Percentiles rank a stretch among this genome's conserved stretches.
These are phyloP conservation scores for Lentinula sp. DNA, from an alignment of 768 basidiomycete species.

Conservation along the genomic window DNA sequence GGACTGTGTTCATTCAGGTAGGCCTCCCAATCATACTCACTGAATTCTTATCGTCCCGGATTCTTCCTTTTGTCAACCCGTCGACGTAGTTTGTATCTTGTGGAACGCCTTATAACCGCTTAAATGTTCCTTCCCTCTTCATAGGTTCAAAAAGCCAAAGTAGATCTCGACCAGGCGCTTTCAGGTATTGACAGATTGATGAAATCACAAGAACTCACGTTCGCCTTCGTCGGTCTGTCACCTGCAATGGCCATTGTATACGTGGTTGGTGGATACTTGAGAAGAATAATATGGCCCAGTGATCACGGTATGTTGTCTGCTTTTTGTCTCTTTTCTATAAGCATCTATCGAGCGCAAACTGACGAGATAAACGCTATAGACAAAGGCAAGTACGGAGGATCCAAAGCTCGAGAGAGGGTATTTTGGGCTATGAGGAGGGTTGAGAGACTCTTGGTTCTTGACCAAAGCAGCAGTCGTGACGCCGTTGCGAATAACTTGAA, in stretches of 20 bases:
- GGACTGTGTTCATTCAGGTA: slow-evolving; percentile 85
- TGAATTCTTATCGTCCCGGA: too few species aligned
- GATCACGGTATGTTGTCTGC: not conserved
- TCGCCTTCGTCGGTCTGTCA: slow-evolving; percentile 95
- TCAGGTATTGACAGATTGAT: slow-evolving; percentile 90
- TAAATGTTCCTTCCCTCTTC: not conserved
- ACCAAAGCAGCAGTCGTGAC: not conserved
- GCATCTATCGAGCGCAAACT: not conserved
- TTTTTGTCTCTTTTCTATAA: not conserved
- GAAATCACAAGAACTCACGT: slow-evolving; percentile 91
- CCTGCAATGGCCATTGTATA: slow-evolving; percentile 83
- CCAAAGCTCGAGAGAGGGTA: slow-evolving; percentile 40
- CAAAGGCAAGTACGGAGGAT: slow-evolving; percentile 53
- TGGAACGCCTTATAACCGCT: not conserved
- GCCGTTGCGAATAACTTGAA: slow-evolving; percentile 46
- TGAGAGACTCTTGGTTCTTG: not conserved
- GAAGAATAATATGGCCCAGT: slow-evolving; percentile 31
- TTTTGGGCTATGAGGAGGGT: slow-evolving; percentile 69
- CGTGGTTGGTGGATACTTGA: slow-evolving; percentile 47
- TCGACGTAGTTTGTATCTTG: too few species aligned
- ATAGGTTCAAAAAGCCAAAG: slow-evolving; percentile 34
- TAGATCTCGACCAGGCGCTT: slow-evolving; percentile 88
- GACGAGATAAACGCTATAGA: slow-evolving; percentile 15
- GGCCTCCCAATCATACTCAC: not conserved
- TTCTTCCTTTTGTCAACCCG: too few species aligned